These are phyloP conservation scores for Dactylellina leptospora DNA, from an alignment of 2,329 filamentous ascomycete genomes.

Conservation along the genomic window DNA sequence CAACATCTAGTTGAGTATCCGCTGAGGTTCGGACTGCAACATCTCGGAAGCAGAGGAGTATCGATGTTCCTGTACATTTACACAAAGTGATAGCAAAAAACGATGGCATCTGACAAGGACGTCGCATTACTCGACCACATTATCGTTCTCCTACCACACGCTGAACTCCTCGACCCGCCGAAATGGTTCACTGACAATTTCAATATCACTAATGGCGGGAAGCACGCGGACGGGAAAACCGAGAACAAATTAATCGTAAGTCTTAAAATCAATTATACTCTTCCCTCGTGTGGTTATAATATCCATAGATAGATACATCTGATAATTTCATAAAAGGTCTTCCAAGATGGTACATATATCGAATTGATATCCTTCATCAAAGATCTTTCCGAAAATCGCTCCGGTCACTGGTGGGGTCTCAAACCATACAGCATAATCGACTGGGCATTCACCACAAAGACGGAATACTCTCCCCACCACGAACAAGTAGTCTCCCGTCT, in stretches of 20 bases:
- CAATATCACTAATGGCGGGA: constrained; percentile 69
- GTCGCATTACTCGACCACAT: constrained; percentile 68
- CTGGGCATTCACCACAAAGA: constrained; percentile 67
- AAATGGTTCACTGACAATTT: constrained; percentile 66
- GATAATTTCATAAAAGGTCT: constrained; percentile 58
- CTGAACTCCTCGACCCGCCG: constrained; percentile 64
- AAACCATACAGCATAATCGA: constrained; percentile 68
- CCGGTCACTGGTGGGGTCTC: constrained; percentile 69
- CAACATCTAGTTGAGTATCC: constrained; percentile 18
- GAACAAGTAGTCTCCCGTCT: constrained; percentile 60
- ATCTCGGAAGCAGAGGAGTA: not conserved
- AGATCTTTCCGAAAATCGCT: constrained; percentile 60
- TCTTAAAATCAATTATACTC: not conserved
- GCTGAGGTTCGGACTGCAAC: not conserved
- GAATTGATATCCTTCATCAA: constrained; percentile 72
- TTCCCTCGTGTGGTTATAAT: not conserved
- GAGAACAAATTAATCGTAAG: constrained; percentile 69
- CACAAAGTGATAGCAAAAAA: not conserved
- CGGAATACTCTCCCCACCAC: constrained; percentile 59
- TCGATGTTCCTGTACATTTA: constrained; percentile 16
- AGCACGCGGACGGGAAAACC: constrained; percentile 69
- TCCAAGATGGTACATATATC: constrained; percentile 72
- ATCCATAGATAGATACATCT: not conserved
- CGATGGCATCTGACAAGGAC: constrained; percentile 55
- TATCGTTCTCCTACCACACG: constrained; percentile 69